Conservation (phyloP, 2,329 filamentous ascomycete species). For the Neonectria hederae region DNA sequence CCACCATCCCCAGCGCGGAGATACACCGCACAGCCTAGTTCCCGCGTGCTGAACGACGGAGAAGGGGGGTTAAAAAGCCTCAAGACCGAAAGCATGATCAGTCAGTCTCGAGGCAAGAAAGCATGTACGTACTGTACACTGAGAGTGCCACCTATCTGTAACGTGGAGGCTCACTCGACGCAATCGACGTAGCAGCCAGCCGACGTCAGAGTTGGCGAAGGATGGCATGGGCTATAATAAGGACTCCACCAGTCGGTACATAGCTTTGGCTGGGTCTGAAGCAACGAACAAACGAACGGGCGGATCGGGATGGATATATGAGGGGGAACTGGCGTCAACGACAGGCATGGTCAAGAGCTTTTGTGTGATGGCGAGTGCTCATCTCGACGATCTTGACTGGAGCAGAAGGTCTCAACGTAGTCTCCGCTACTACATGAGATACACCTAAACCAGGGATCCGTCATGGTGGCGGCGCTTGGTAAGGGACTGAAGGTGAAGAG, state of each 20-base stretch:
- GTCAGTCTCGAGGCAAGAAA: neutral
- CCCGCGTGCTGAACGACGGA: slow-evolving; percentile 3
- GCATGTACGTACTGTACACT: neutral
- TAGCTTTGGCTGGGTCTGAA: neutral
- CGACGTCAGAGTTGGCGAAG: slow-evolving; percentile 36
- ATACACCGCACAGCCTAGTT: slow-evolving; percentile 9
- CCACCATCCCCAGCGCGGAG: slow-evolving; percentile 16
- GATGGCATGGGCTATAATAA: slow-evolving; percentile 26
- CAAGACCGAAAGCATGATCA: neutral
- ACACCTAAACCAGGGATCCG: neutral
- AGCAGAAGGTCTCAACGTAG: neutral
- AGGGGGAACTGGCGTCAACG: slow-evolving; percentile 21
- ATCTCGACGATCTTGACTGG: slow-evolving; percentile 20
- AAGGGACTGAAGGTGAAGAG: slow-evolving; percentile 2
- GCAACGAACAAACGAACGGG: slow-evolving; percentile 23
- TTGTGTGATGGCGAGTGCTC: slow-evolving; percentile 13
- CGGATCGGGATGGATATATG: slow-evolving; percentile 5
- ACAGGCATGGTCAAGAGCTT: slow-evolving; percentile 12
- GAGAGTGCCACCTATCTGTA: slow-evolving; percentile 10
- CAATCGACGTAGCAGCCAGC: slow-evolving; percentile 23
- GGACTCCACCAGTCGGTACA: slow-evolving; percentile 7
- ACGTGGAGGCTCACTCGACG: slow-evolving; percentile 1
- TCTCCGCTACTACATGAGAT: neutral
- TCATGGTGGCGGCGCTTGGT: neutral
- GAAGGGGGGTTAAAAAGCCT: slow-evolving; percentile 13